Base-by-base conservation (phyloP, 2,329 filamentous ascomycete species). In the Claviceps fusiformis region DNA sequence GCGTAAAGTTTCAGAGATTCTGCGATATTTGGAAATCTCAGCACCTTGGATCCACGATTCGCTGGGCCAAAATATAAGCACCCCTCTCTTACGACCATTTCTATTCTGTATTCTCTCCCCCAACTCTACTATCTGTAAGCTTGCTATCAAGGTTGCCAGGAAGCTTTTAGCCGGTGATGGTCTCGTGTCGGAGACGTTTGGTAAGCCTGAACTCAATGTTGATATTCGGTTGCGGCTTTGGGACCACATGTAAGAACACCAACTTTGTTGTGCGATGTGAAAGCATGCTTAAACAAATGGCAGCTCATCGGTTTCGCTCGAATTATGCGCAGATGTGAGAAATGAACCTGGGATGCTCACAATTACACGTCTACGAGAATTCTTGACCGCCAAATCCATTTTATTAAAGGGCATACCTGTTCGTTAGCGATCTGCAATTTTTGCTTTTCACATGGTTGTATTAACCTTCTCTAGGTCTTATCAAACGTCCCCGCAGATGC, bases 11-110 rank as follows among this genome's bases (percentile, higher is more conserved):
- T 17, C 51, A n/a, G 54, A 57, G 17, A 55, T 57, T 53, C 68
- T 85, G 11, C 70, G 74, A 46, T 85, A 84, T 56, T 64, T 85
- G 11, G 73, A 79, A 59, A 73, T 75, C 6, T 80, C 53, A 58
- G 57, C 57, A 9, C 61, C 64, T 5, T 59, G 72, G 11, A 55
- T 71, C 1, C 63, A 66, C 39, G 69, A 68, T 37, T 31, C 68
- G 3, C 61, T 65, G 19, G 59, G 58, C 17, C 60, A 62, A 29
- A 62, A 60, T 35, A 54, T 61, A 13, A 59, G 56, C 11, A 59
- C 56, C n/a, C 61, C 62, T 33, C 67, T 79, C 31, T 72, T 80
- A 41, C 72, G 74, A 49, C 72, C 76, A 0, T 77, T 82, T 55
- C 65, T 82, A 24, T 73, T 75, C 10, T 81, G 77, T 59, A 70